Evolutionary conservation across 805 yeast species (phyloP).

Genomic region (Metschnikowia continentalis): DNA sequence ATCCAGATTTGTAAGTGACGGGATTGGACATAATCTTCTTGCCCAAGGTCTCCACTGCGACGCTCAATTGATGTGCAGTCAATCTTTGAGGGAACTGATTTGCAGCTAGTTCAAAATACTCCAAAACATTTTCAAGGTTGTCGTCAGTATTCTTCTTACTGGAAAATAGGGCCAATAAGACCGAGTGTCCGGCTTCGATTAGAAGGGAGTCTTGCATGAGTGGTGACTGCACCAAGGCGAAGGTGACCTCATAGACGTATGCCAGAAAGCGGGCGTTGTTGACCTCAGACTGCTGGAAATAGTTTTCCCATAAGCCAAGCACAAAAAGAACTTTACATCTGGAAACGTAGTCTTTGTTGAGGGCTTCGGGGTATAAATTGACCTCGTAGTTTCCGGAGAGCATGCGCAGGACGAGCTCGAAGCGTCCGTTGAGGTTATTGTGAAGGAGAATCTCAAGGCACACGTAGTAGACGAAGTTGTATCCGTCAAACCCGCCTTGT

Average conservation of each 20-base stretch:
- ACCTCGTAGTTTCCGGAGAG: slow-evolving; percentile 36
- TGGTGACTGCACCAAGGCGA: slow-evolving; percentile 26
- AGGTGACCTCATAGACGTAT: slow-evolving; percentile 28
- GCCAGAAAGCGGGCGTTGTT: slow-evolving; percentile 19
- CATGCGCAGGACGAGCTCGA: slow-evolving; percentile 20
- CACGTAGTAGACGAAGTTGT: slow-evolving; percentile 54
- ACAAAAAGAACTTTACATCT: slow-evolving; percentile 42
- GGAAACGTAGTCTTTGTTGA: slow-evolving; percentile 25
- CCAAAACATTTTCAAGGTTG: slow-evolving; percentile 19
- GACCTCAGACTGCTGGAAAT: slow-evolving; percentile 27
- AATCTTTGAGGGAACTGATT: slow-evolving; percentile 54
- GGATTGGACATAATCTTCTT: slow-evolving; percentile 32
- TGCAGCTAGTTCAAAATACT: slow-evolving; percentile 46
- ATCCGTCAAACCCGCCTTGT: slow-evolving; percentile 60
- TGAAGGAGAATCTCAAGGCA: slow-evolving; percentile 40
- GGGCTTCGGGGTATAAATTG: slow-evolving; percentile 23
- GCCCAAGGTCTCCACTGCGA: slow-evolving; percentile 57
- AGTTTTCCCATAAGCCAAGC: slow-evolving; percentile 46
- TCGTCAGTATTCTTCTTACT: slow-evolving; percentile 18
- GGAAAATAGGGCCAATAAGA: slow-evolving; percentile 37
- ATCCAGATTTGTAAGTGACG: slow-evolving; percentile 6
- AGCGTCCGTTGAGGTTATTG: slow-evolving; percentile 10
- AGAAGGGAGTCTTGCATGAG: slow-evolving; percentile 24
- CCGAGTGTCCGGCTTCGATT: slow-evolving; percentile 65
- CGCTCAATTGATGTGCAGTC: slow-evolving; percentile 50